Percentiles rank a stretch among this genome's conserved stretches.
phyloP scores from a whole-genome alignment of 495 filamentous ascomycete genomes.

The Coniosporium apollinis region DNA sequence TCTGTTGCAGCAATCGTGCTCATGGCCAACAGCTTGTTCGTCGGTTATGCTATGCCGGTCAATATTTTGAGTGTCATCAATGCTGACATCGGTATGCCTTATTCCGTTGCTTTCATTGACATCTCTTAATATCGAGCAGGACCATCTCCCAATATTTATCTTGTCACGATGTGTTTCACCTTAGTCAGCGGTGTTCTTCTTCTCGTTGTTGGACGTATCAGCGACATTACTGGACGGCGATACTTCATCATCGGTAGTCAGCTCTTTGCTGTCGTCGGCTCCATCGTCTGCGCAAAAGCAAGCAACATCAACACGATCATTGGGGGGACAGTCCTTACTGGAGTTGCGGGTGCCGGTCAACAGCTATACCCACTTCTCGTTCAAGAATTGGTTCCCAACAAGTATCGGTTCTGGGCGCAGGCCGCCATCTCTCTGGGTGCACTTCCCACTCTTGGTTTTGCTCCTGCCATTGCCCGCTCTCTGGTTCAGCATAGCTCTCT shows the following conservation, averaged over 20 bases:
- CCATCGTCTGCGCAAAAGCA: conserved; percentile 1
- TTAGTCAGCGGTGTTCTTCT: neutral
- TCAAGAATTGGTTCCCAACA: conserved; percentile 2
- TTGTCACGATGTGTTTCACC: neutral
- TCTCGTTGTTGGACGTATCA: neutral
- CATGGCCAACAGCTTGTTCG: conserved; percentile 2
- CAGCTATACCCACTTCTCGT: neutral
- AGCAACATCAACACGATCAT: conserved; percentile 1
- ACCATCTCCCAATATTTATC: conserved; percentile 1
- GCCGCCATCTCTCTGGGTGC: neutral
- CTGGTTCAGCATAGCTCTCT: neutral
- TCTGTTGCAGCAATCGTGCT: neutral
- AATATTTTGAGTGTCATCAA: conserved; percentile 3
- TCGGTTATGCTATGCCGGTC: neutral
- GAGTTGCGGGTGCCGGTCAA: neutral
- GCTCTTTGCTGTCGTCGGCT: conserved; percentile 1
- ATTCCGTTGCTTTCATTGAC: too few species aligned
- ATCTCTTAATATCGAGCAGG: too few species aligned
- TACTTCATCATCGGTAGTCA: conserved; percentile 4
- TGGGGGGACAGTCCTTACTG: neutral
- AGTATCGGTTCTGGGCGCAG: conserved; percentile 1
- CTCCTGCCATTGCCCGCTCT: neutral
- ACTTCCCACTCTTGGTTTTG: conserved; percentile 1
- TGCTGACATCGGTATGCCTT: conserved; percentile 3
- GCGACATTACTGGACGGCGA: conserved; percentile 1